Evolutionary conservation across 805 yeast genomes (phyloP).

Genomic region (Hanseniaspora mollemarum): DNA sequence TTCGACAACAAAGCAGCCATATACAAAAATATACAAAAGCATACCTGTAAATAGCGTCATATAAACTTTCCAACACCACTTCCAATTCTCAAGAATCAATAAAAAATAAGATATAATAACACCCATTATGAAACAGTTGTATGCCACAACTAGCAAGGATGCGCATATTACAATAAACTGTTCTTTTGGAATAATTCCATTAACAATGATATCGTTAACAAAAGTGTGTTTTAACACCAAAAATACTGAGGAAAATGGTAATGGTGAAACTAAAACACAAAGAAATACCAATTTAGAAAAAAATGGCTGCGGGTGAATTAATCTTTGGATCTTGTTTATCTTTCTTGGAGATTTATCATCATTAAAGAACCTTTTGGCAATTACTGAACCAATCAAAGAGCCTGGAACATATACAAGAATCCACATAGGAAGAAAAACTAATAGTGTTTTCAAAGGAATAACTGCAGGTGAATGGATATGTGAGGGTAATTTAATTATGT

Average conservation of each 20-base stretch:
- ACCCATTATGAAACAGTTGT: constrained; percentile 71
- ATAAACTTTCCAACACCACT: constrained; percentile 95
- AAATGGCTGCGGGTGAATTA: constrained; percentile 85
- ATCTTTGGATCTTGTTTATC: constrained; percentile 92
- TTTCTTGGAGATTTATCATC: constrained; percentile 60
- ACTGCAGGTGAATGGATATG: constrained; percentile 82
- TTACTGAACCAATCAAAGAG: constrained; percentile 68
- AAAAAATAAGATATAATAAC: constrained; percentile 71
- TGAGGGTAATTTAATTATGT: constrained; percentile 33
- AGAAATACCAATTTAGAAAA: constrained; percentile 59
- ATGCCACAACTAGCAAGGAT: constrained; percentile 65
- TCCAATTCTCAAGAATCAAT: constrained; percentile 80
- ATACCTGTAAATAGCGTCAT: constrained; percentile 89
- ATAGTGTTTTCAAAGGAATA: constrained; percentile 81
- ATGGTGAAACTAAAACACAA: constrained; percentile 36
- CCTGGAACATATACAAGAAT: constrained; percentile 73
- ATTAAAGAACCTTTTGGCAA: constrained; percentile 53
- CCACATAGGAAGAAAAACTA: constrained; percentile 76
- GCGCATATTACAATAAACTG: constrained; percentile 95
- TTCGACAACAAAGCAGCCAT: constrained; percentile 65
- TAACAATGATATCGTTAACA: constrained; percentile 81
- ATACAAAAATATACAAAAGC: constrained; percentile 70
- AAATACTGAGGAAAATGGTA: constrained; percentile 89
- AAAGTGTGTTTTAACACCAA: constrained; percentile 88
- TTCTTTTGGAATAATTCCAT: constrained; percentile 81